These are phyloP conservation scores for Boletellus sp. DNA, from an alignment of 1,284 basidiomycete species.

Conservation along the genomic window DNA sequence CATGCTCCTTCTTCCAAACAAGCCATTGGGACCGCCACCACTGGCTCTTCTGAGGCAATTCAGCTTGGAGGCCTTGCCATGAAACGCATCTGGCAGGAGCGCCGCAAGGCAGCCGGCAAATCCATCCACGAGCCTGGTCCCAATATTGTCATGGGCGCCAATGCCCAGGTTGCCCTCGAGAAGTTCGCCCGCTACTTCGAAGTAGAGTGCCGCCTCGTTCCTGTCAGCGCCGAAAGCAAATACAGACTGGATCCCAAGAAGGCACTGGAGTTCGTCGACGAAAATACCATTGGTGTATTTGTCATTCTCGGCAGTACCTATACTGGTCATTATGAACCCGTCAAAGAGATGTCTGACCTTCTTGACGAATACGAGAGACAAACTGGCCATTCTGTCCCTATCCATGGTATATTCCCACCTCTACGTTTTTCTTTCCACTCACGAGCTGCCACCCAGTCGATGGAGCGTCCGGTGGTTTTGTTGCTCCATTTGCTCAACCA, in stretches of 20 bases:
- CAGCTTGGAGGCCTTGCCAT: conserved; percentile 92
- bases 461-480: conserved; percentile 77
- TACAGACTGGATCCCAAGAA: conserved; percentile 84
- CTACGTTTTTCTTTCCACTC: conserved; percentile 19
- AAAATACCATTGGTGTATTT: conserved; percentile 86
- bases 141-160: conserved; percentile 77
- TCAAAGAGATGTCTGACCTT: conserved; percentile 81
- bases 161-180: conserved; percentile 85
- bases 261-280: conserved; percentile 85
- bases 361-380: conserved; percentile 84
- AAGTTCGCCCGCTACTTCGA: conserved; percentile 94
- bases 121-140: conserved; percentile 81
- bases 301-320: conserved; percentile 86
- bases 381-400: conserved; percentile 78
- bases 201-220: conserved; percentile 81
- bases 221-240: conserved; percentile 69
- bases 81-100: conserved; percentile 92
- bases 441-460: conserved; percentile 50
- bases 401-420: conserved; percentile 62
- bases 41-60: conserved; percentile 90
- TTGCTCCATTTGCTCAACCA: conserved; percentile 83
- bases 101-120: conserved; percentile 83
- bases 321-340: conserved; percentile 91
- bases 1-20: conserved; percentile 72
- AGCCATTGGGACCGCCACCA: conserved; percentile 89